These are phyloP conservation scores for Sorghum bicolor DNA, from an alignment of 176 grass and related monocot species.

Conservation along the genomic window DNA sequence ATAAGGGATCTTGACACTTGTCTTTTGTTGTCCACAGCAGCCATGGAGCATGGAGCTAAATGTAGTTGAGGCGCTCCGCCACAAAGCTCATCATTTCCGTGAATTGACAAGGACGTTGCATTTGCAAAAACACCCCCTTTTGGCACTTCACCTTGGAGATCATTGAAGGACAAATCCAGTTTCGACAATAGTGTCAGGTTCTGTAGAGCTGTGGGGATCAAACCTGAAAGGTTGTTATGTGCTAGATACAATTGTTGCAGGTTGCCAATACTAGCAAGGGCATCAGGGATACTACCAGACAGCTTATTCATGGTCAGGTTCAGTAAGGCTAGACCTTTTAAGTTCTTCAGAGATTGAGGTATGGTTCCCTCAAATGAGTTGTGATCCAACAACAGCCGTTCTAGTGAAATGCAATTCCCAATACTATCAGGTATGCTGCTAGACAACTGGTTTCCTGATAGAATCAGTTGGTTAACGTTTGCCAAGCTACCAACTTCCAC, in stretches of 20 bases:
- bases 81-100: conserved; percentile 33
- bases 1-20: background rate
- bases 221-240: conserved; percentile 37
- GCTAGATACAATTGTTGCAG: conserved; percentile 30
- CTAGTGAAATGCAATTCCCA: conserved; percentile 21
- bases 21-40: background rate
- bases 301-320: conserved; percentile 31
- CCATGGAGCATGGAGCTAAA: background rate
- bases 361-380: conserved; percentile 44
- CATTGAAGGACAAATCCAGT: conserved; percentile 45
- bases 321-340: conserved; percentile 17
- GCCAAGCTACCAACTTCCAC: conserved; percentile 3
- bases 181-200: background rate
- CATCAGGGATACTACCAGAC: conserved; percentile 7
- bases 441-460: conserved; percentile 38
- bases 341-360: conserved; percentile 19
- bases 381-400: conserved; percentile 18
- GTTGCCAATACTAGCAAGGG: background rate
- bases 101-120: conserved; percentile 5
- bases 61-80: conserved; percentile 29
- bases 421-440: conserved; percentile 34
- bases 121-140: conserved; percentile 39
- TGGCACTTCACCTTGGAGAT: conserved; percentile 42
- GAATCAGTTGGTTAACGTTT: background rate
- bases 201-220: conserved; percentile 14